Evolutionary conservation across 805 yeast species (phyloP).

Genomic region (Candida wancherniae): DNA sequence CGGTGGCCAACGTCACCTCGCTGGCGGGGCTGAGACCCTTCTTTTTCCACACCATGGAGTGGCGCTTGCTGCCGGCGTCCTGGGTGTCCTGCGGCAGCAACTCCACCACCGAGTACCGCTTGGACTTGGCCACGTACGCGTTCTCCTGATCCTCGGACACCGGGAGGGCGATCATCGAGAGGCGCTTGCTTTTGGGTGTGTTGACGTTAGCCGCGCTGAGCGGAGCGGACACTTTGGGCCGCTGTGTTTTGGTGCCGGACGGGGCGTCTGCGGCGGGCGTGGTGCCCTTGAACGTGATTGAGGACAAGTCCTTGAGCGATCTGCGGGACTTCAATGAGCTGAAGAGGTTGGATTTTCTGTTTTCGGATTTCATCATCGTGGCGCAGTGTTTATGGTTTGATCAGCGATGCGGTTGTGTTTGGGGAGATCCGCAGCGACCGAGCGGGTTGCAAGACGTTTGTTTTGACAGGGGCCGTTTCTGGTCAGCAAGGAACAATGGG

Average conservation of each 20-base stretch:
- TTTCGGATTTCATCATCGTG: conserved; percentile 7
- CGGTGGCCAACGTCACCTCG: conserved; percentile 12
- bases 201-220: too few relatives aligned
- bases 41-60: conserved; percentile 4
- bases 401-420: too few relatives aligned
- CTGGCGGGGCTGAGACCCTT: conserved; percentile 9
- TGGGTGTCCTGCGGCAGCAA: neutral
- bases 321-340: conserved; percentile 9
- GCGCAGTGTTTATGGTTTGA: too few relatives aligned
- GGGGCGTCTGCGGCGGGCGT: too few relatives aligned
- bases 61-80: conserved; percentile 2
- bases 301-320: conserved; percentile 9
- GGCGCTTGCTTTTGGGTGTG: conserved; percentile 1
- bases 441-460: too few relatives aligned
- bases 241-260: too few relatives aligned
- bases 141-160: conserved; percentile 1
- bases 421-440: too few relatives aligned
- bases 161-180: conserved; percentile 1
- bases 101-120: neutral
- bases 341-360: conserved; percentile 10
- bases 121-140: neutral
- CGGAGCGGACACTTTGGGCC: too few relatives aligned
- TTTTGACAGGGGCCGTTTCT: too few relatives aligned
- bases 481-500: too few relatives aligned
- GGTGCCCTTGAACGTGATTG: conserved; percentile 3